These are phyloP conservation scores for Lichenothelia convexa DNA, from an alignment of 495 filamentous ascomycete species.

Conservation along the genomic window DNA sequence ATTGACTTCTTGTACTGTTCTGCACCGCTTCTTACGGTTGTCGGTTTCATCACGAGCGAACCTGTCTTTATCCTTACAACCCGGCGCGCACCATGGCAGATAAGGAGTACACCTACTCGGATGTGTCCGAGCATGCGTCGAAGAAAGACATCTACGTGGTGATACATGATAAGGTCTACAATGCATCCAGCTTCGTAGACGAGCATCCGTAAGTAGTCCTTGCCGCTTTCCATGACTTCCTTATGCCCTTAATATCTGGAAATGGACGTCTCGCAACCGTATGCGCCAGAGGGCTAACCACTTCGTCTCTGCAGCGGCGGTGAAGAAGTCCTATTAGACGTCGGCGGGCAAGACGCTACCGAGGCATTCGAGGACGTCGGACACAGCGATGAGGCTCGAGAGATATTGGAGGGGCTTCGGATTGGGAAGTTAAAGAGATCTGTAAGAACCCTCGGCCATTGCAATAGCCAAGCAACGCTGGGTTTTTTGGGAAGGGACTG, in stretches of 20 bases:
- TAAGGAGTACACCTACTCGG: conserved; percentile 67
- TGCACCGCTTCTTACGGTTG: no score
- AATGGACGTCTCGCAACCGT: not conserved
- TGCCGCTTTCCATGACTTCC: conserved; percentile 1
- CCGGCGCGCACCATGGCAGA: no score
- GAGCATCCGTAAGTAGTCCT: conserved; percentile 85
- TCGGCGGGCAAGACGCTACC: conserved; percentile 89
- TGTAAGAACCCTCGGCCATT: conserved; percentile 33
- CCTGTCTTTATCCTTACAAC: no score
- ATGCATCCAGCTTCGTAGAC: conserved; percentile 72
- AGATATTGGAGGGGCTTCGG: conserved; percentile 66
- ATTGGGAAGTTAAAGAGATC: conserved; percentile 72
- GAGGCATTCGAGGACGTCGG: conserved; percentile 99
- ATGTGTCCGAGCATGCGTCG: conserved; percentile 70
- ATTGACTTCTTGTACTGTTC: no score
- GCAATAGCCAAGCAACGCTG: conserved; percentile 1
- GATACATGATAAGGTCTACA: conserved; percentile 94
- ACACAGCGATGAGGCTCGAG: conserved; percentile 95
- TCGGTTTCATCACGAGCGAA: no score
- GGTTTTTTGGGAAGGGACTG: not conserved
- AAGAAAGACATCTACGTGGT: conserved; percentile 94
- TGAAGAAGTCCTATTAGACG: conserved; percentile 94
- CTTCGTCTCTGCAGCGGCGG: conserved; percentile 47
- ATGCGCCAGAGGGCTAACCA: not conserved
- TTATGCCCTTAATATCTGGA: conserved; percentile 1